Evolutionary conservation across 179 eudicot genomes (phyloP), one percentile per base, ranked within the genome.

Genomic region (Spinacia oleracea): DNA sequence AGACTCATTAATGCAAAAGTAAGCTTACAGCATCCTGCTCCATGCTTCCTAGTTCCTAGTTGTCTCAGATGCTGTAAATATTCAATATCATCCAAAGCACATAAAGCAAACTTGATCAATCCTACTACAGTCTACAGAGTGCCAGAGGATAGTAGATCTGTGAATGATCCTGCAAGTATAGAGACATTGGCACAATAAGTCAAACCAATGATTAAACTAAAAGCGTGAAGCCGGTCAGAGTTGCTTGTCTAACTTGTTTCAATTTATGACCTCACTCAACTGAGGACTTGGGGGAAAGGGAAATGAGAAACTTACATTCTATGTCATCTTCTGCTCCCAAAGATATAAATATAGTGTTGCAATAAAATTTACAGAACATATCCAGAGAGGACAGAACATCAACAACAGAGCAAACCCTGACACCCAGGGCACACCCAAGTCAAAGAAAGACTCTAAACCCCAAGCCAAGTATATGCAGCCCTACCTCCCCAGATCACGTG

Each of bases 91-190:
- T 27, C 48, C 69, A 42, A 15, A 31, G 75, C 76, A 78, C 46
- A 29, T 8, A 18, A 20, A 60, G 43, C 58, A 43, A 46, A 35
- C 69, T 29, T 43, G 56, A 75, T 63, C 9, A 20, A 45, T 75
- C 68, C 40, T 38, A n/a, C 14, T 35, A 27, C 11, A 69, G 4
- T 16, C 58, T 51, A 5, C 20, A 29, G 68, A 56, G 67, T 58
- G 69, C 31, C 40, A 53, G 46, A 69, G 40, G 4, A 67, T 68
- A 53, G 14, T 20, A 6, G 25, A 53, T 62, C 20, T 11, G 38
- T 25, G 51, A 16, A 70, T 72, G 38, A 59, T 72, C 76, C 72
- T 62, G 72, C 77, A 63, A 15, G 21, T n/a, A 50, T 46, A 62
- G 11, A 45, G 2, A 45, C 16, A 78, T 31, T 15, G 34, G n/a